Percentiles rank a stretch among this genome's conserved stretches.
Evolutionary conservation across 257 asterid species (phyloP).

Genomic region (Eucommia ulmoides): DNA sequence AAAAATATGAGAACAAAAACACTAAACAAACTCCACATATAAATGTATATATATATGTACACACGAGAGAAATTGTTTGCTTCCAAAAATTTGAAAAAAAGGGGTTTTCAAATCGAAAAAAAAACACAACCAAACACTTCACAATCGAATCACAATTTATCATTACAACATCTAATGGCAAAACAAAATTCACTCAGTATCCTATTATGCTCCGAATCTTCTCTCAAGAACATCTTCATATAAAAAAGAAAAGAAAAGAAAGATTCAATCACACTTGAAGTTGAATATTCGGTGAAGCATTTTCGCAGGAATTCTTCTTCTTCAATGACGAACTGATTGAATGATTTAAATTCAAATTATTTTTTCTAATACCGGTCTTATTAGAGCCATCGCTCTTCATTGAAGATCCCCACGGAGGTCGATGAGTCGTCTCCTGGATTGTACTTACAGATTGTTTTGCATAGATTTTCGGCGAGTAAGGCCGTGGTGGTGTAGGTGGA

Average conservation of each 20-base stretch:
- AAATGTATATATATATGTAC: too few species aligned
- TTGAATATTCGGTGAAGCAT: conserved; percentile 55
- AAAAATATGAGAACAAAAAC: too few species aligned
- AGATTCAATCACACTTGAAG: conserved; percentile 8
- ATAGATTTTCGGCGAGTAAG: conserved; percentile 20
- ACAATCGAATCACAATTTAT: neutral
- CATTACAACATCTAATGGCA: neutral
- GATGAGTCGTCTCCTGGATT: conserved; percentile 24
- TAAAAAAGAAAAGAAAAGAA: neutral
- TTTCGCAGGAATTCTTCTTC: conserved; percentile 29
- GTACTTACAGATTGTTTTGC: conserved; percentile 21
- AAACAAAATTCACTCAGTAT: neutral
- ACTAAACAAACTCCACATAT: too few species aligned
- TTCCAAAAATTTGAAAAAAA: too few species aligned
- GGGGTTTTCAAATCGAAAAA: neutral
- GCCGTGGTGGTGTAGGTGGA: conserved; percentile 15
- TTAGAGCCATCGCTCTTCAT: conserved; percentile 27
- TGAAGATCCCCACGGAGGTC: conserved; percentile 57
- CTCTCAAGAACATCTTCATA: neutral
- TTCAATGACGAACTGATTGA: conserved; percentile 19
- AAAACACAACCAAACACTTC: neutral
- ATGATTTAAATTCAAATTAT: conserved; percentile 14
- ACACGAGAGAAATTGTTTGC: too few species aligned
- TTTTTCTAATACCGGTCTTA: conserved; percentile 19
- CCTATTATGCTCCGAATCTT: neutral